Percentiles rank a stretch among this genome's conserved stretches.
Conservation (phyloP, 148 eudicot species). For the Vaccinium corymbosum region DNA sequence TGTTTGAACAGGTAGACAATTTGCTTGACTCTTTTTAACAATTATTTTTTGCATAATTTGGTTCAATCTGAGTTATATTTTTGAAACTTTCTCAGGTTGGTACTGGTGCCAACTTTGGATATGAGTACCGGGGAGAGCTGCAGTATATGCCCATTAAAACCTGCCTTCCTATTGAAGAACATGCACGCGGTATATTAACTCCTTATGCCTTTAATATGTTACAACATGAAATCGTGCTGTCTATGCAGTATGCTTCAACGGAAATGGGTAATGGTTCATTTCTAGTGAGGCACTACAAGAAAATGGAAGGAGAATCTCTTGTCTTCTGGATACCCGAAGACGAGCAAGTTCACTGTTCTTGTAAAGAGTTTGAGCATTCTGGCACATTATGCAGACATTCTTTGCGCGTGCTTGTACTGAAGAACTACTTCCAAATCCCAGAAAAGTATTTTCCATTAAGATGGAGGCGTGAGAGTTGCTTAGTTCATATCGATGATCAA, state of each 20-base stretch:
- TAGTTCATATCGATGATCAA: constrained; percentile 35
- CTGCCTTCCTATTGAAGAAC: constrained; percentile 64
- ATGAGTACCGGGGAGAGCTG: constrained; percentile 28
- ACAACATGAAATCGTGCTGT: constrained; percentile 46
- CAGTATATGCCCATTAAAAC: constrained; percentile 43
- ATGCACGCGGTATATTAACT: constrained; percentile 48
- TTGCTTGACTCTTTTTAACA: background rate
- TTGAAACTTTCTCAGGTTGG: constrained; percentile 32
- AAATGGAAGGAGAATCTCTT: constrained; percentile 50
- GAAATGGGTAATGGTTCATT: constrained; percentile 58
- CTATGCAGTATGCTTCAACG: constrained; percentile 52
- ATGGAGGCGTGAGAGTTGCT: constrained; percentile 54
- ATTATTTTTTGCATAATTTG: background rate
- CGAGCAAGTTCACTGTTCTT: constrained; percentile 66
- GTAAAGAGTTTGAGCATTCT: constrained; percentile 63
- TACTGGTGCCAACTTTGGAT: constrained; percentile 27
- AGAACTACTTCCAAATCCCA: constrained; percentile 66
- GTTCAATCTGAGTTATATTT: background rate
- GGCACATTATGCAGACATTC: constrained; percentile 68
- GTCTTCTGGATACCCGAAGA: constrained; percentile 62
- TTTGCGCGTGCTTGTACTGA: constrained; percentile 45
- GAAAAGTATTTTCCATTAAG: constrained; percentile 55
- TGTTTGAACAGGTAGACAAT: constrained; percentile 61
- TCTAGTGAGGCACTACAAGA: constrained; percentile 59
- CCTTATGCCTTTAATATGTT: constrained; percentile 52